Evolutionary conservation across 345 rosid genomes (phyloP).

Genomic region (Brassica juncea): DNA sequence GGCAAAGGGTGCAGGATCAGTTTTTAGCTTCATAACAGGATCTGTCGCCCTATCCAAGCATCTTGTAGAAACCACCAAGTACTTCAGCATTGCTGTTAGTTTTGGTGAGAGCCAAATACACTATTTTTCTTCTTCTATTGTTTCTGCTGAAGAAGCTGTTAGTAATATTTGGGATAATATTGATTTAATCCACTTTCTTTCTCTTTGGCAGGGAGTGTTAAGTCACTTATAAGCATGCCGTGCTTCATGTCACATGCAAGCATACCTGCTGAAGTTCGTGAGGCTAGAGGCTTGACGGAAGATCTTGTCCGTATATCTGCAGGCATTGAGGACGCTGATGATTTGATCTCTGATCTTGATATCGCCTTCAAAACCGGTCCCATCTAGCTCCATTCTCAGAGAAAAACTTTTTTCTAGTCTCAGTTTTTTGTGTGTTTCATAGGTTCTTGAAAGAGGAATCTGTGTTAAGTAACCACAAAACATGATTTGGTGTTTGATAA

Average conservation of each 20-base stretch:
- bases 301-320: conserved; percentile 90
- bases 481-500: neutral
- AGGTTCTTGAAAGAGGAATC: conserved; percentile 24
- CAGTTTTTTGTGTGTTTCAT: conserved; percentile 4
- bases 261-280: conserved; percentile 75
- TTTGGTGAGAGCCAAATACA: conserved; percentile 61
- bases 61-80: conserved; percentile 80
- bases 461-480: conserved; percentile 10
- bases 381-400: conserved; percentile 5
- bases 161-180: neutral
- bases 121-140: neutral
- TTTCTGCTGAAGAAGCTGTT: neutral
- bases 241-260: conserved; percentile 99
- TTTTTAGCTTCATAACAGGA: conserved; percentile 92
- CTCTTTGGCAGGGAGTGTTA: conserved; percentile 73
- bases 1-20: conserved; percentile 97
- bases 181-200: neutral
- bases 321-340: conserved; percentile 92
- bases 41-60: conserved; percentile 85
- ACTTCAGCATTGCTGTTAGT: conserved; percentile 94
- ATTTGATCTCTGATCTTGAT: conserved; percentile 83
- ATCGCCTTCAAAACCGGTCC: conserved; percentile 72
- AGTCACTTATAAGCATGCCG: conserved; percentile 96
- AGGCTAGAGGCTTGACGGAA: conserved; percentile 89
- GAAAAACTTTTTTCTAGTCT: neutral